These are phyloP conservation scores for Trypanosoma lewisi DNA, from an alignment of 208 protist genomes.

Conservation along the genomic window DNA sequence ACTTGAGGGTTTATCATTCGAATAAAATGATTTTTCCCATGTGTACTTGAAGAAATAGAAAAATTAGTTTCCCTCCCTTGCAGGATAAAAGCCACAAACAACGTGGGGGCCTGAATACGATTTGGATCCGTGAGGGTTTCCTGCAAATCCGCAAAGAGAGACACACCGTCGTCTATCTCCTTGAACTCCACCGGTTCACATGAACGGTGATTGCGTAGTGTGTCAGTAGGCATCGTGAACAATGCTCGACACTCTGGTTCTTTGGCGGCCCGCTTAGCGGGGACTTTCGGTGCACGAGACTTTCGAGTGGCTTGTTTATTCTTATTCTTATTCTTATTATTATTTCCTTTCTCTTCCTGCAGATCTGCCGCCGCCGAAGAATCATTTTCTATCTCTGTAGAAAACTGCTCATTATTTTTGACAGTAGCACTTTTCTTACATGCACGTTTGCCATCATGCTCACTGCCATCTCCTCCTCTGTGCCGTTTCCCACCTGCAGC, in stretches of 20 bases:
- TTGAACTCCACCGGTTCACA: conserved; percentile 33
- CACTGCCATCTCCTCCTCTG: conserved; percentile 4
- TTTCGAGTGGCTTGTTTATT: conserved; percentile 6
- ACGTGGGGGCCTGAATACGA: conserved; percentile 78
- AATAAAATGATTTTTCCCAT: conserved; percentile 34
- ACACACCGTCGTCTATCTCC: conserved; percentile 27
- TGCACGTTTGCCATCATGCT: background rate
- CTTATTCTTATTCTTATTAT: conserved; percentile 11
- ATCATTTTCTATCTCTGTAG: background rate
- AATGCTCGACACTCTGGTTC: conserved; percentile 30
- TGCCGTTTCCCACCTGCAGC: conserved; percentile 10
- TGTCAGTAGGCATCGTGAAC: conserved; percentile 36
- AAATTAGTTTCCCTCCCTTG: conserved; percentile 34
- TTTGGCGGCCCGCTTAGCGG: background rate
- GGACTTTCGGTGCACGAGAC: background rate
- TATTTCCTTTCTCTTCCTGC: background rate
- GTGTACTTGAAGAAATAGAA: conserved; percentile 33
- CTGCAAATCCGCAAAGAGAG: conserved; percentile 51
- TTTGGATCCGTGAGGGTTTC: conserved; percentile 64
- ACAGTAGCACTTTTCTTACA: background rate
- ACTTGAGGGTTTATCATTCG: conserved; percentile 27
- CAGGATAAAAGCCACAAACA: conserved; percentile 68
- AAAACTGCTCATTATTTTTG: background rate
- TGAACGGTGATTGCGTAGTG: background rate
- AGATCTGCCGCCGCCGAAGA: background rate